Conservation (phyloP, 2,329 filamentous ascomycete genomes). For the Cladosporium sp. region DNA sequence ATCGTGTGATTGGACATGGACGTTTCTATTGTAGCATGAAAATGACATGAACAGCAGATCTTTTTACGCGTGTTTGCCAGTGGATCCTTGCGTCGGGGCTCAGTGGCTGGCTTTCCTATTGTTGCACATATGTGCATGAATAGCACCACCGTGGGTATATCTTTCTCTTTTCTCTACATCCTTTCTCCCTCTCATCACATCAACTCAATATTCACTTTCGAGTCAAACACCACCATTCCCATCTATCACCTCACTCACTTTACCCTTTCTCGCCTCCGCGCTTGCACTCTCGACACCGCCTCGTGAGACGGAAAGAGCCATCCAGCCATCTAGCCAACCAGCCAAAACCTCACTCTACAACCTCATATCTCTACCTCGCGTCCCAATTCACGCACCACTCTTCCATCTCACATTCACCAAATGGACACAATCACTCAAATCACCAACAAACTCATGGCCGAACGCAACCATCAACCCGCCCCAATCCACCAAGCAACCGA, state of each 20-base stretch:
- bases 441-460: constrained; percentile 22
- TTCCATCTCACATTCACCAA: background rate
- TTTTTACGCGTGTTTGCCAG: background rate
- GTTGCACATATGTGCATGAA: background rate
- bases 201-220: too few relatives aligned
- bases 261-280: background rate
- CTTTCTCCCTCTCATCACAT: background rate
- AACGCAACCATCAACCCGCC: constrained; percentile 16
- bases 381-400: too few relatives aligned
- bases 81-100: too few relatives aligned
- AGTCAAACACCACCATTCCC: too few relatives aligned
- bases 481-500: constrained; percentile 12
- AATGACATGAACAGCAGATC: background rate
- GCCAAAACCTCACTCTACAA: too few relatives aligned
- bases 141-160: background rate
- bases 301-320: background rate
- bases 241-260: too few relatives aligned
- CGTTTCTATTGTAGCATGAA: background rate
- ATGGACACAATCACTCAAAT: constrained; percentile 24
- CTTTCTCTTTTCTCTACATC: background rate
- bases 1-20: background rate
- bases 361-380: too few relatives aligned
- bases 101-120: background rate
- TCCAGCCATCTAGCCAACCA: too few relatives aligned
- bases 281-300: background rate